Percentiles rank a stretch among this genome's conserved stretches.
Evolutionary conservation across 2,329 filamentous ascomycete genomes (phyloP).

Genomic region (Diplodia scrobiculata): DNA sequence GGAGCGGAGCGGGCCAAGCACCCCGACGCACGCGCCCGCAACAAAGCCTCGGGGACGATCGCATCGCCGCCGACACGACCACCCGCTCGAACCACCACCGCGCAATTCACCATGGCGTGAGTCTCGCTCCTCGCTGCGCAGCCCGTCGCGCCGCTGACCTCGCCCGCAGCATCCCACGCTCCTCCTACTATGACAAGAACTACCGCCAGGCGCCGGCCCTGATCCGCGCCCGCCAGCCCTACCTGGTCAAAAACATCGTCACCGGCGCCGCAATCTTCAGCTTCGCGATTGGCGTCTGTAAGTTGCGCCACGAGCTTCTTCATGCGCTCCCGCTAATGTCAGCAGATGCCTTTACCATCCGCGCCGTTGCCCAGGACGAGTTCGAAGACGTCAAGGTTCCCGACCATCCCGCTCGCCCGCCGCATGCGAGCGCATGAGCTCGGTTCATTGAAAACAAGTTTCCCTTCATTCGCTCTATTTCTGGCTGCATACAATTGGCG

Average conservation of each 20-base stretch:
- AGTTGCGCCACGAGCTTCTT: constrained; percentile 39
- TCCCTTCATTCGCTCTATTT: not conserved
- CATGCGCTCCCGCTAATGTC: constrained; percentile 30
- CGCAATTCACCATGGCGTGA: constrained; percentile 27
- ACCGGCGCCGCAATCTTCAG: constrained; percentile 74
- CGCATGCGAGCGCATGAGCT: constrained; percentile 34
- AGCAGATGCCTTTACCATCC: constrained; percentile 71
- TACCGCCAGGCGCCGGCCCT: constrained; percentile 85
- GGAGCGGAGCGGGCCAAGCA: constrained; percentile 18
- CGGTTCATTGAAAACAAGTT: not conserved
- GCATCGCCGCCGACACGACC: not conserved
- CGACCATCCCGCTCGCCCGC: constrained; percentile 63
- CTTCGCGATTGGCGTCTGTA: constrained; percentile 86
- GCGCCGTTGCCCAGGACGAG: constrained; percentile 89
- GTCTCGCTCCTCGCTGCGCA: not conserved
- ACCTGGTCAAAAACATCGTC: constrained; percentile 83
- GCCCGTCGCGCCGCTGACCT: not conserved
- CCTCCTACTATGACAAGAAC: constrained; percentile 89
- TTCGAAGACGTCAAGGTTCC: constrained; percentile 95
- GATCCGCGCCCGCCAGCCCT: constrained; percentile 87
- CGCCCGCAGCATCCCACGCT: constrained; percentile 59
- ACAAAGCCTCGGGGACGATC: not conserved
- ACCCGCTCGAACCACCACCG: not conserved
- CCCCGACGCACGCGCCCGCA: not conserved
- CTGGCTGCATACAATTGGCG: constrained; percentile 14